Evolutionary conservation across 2,329 filamentous ascomycete genomes (phyloP).

Genomic region (Trichoderma koningii): DNA sequence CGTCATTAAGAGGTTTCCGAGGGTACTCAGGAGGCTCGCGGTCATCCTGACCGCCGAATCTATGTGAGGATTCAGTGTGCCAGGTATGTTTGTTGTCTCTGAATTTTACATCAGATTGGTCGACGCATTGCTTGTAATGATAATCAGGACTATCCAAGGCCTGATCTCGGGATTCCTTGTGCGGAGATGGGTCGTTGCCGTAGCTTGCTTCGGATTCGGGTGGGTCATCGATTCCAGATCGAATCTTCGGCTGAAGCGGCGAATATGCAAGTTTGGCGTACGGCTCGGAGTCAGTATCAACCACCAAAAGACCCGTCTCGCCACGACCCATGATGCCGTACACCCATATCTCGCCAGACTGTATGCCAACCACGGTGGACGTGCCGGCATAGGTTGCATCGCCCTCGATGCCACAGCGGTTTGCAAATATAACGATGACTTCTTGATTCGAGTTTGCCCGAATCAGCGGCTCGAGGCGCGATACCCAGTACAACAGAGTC

Average conservation of each 20-base stretch:
- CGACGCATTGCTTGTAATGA: neutral
- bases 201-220: neutral
- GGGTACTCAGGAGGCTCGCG: neutral
- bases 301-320: conserved; percentile 66
- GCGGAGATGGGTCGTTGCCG: neutral
- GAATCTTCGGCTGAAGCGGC: neutral
- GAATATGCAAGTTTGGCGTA: conserved; percentile 48
- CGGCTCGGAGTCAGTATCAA: conserved; percentile 58
- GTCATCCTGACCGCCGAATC: neutral
- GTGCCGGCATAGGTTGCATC: conserved; percentile 72
- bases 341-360: conserved; percentile 64
- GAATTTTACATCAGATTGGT: neutral
- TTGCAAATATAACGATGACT: conserved; percentile 69
- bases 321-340: conserved; percentile 72
- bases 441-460: conserved; percentile 55
- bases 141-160: neutral
- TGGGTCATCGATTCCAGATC: neutral
- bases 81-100: neutral
- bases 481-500: conserved; percentile 74
- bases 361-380: conserved; percentile 68
- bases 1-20: neutral
- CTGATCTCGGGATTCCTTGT: neutral
- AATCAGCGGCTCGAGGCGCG: conserved; percentile 67
- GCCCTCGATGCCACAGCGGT: conserved; percentile 68
- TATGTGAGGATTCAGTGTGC: neutral